Evolutionary conservation across 106 monocot genomes (phyloP).

Genomic region (Hemerocallis citrina): DNA sequence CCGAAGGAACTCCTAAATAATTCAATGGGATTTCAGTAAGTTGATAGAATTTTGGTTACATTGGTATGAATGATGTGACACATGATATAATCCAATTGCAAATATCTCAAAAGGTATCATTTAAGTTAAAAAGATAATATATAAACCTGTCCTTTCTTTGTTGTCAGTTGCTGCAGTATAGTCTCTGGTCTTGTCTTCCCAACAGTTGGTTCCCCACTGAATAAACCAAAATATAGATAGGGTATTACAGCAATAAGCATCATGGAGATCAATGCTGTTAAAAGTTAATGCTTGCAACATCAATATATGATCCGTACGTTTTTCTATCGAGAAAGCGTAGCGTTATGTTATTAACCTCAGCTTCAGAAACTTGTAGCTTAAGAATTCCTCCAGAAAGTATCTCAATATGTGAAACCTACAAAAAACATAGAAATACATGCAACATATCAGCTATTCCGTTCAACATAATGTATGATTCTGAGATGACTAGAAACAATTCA

Average conservation of each 20-base stretch:
- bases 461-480: background rate
- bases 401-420: slow-evolving; percentile 87
- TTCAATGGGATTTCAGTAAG: too few relatives aligned
- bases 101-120: too few relatives aligned
- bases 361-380: slow-evolving; percentile 74
- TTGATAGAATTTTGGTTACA: too few relatives aligned
- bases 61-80: too few relatives aligned
- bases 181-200: slow-evolving; percentile 92
- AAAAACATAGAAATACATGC: background rate
- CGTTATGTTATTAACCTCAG: slow-evolving; percentile 86
- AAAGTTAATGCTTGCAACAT: background rate
- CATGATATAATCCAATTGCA: too few relatives aligned
- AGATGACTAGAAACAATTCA: background rate
- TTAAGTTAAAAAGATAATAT: too few relatives aligned
- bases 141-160: slow-evolving; percentile 99
- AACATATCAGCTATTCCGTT: background rate
- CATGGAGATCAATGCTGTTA: too few relatives aligned
- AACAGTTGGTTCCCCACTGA: slow-evolving; percentile 82
- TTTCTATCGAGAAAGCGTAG: slow-evolving; percentile 86
- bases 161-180: slow-evolving; percentile 87
- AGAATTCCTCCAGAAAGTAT: slow-evolving; percentile 95
- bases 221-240: slow-evolving; percentile 8
- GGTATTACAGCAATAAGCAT: slow-evolving; percentile 2
- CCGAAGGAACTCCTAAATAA: too few relatives aligned
- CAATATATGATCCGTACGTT: slow-evolving; percentile 47